Base-by-base conservation (phyloP, 2,329 filamentous ascomycete genomes). In the Cordyceps militaris region DNA sequence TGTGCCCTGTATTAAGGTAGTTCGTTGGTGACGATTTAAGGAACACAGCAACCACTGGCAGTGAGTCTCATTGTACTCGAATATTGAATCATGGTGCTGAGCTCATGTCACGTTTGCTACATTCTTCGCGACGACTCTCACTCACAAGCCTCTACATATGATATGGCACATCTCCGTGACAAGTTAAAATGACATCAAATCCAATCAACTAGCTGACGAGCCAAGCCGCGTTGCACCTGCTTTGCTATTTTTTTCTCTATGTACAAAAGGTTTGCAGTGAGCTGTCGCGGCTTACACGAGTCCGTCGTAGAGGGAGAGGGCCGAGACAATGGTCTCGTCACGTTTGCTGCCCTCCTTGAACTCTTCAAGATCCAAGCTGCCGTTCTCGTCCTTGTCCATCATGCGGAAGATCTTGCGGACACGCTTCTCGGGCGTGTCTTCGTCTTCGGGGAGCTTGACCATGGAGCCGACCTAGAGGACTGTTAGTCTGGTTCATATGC, bases 331-430 rank as follows among this genome's bases (percentile, higher is more conserved):
- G 10, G 94, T 99, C 78, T 97, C 93, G 74, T 99, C 94, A 60
- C 92, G 89, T 80, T 97, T 97, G 78, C 91, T 96, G 65, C 94
- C 94, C 76, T 99, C 94, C 77, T 97, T 97, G 81, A 99, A 99
- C 73, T 99, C 94, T 61, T 92, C 88, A 82, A 97, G 93, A 72
- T 97, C 93, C 66, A 99, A 77, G 69, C 89, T 95, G 66, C 93
- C 94, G 71, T 97, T 97, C 78, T 97, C 93, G 72, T 99, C 94
- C 82, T 99, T 99, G 80, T 99, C 94, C 94, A 99, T 99, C 94
- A 97, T 97, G 68, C 88, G 83, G 81, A 99, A 99, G 73, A 99
- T 97, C 81, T 99, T 99, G 74, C 82, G 86, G 62, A 99, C 94
- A 63, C 94, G 88, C 80, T 99, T 99, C 80, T 97, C 93, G 19